These are phyloP conservation scores for Boletus vermiculosoides DNA, from an alignment of 768 basidiomycete genomes.

Conservation along the genomic window DNA sequence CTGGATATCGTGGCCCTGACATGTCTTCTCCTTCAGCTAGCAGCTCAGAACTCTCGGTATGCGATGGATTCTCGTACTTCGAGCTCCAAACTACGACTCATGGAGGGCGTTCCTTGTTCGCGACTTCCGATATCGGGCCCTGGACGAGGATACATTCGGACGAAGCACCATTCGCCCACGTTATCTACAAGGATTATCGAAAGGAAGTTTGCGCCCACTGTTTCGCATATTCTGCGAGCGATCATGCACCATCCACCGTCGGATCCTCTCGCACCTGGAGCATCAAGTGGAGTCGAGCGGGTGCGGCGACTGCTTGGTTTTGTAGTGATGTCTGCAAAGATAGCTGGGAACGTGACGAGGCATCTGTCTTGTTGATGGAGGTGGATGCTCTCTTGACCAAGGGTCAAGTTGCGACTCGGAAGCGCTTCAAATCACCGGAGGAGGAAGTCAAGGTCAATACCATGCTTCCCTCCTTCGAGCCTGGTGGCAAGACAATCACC, in stretches of 20 bases:
- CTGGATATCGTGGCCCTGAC: background rate
- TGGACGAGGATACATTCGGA: conserved; percentile 46
- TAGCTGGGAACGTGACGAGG: conserved; percentile 40
- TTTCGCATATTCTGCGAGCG: conserved; percentile 52
- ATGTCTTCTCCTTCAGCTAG: conserved; percentile 7
- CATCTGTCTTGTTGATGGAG: conserved; percentile 31
- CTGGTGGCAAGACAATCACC: conserved; percentile 31
- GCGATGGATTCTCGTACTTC: conserved; percentile 14
- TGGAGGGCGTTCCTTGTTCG: conserved; percentile 56
- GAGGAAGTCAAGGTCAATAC: conserved; percentile 24
- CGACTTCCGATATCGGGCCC: conserved; percentile 40
- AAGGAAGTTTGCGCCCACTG: conserved; percentile 68
- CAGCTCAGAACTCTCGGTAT: background rate
- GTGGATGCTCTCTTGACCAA: conserved; percentile 39
- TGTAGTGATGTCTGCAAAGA: conserved; percentile 50
- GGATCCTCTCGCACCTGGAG: conserved; percentile 42
- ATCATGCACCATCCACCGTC: conserved; percentile 18
- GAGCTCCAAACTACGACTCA: conserved; percentile 37
- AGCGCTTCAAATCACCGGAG: conserved; percentile 25
- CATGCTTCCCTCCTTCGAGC: conserved; percentile 13
- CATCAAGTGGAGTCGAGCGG: conserved; percentile 33
- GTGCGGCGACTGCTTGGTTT: conserved; percentile 51
- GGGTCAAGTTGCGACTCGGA: conserved; percentile 28
- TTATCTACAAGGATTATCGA: conserved; percentile 60
- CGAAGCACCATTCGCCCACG: conserved; percentile 51